phyloP scores from a whole-genome alignment of 2,329 filamentous ascomycete species.

The Colletotrichum sojae region DNA sequence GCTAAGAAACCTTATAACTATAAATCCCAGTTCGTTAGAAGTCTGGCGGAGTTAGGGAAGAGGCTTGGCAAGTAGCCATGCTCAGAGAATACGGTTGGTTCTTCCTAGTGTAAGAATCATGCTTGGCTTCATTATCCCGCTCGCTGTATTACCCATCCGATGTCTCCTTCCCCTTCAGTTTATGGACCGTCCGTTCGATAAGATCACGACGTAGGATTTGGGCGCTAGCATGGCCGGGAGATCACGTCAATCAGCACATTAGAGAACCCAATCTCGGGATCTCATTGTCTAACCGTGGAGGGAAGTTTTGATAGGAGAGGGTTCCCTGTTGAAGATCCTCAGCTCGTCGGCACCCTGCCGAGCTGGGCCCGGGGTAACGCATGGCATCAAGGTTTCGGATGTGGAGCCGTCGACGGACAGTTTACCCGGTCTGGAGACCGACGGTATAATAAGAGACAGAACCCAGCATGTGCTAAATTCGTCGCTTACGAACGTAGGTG shows the following conservation, averaged over 20 bases:
- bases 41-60: not conserved
- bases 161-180: not conserved
- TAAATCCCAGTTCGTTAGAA: slow-evolving; percentile 3
- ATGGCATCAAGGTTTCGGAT: slow-evolving; percentile 20
- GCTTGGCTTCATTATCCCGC: no score
- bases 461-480: not conserved
- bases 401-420: slow-evolving; percentile 21
- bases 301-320: not conserved
- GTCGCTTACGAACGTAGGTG: slow-evolving; percentile 1
- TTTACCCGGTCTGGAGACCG: not conserved
- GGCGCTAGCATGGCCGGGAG: not conserved
- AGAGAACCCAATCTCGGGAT: slow-evolving; percentile 4
- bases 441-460: not conserved
- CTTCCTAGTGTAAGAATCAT: no score
- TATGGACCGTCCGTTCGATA: not conserved
- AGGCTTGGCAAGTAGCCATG: not conserved
- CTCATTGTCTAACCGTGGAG: not conserved
- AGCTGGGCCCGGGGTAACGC: not conserved
- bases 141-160: no score
- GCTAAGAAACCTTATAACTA: slow-evolving; percentile 27
- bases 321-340: slow-evolving; percentile 2
- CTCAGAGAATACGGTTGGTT: no score
- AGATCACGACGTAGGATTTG: not conserved
- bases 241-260: not conserved
- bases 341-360: slow-evolving; percentile 31